Evolutionary conservation across 2,329 filamentous ascomycete genomes (phyloP), one percentile per base, ranked within the genome.

Genomic region (Trichoderma sp.): DNA sequence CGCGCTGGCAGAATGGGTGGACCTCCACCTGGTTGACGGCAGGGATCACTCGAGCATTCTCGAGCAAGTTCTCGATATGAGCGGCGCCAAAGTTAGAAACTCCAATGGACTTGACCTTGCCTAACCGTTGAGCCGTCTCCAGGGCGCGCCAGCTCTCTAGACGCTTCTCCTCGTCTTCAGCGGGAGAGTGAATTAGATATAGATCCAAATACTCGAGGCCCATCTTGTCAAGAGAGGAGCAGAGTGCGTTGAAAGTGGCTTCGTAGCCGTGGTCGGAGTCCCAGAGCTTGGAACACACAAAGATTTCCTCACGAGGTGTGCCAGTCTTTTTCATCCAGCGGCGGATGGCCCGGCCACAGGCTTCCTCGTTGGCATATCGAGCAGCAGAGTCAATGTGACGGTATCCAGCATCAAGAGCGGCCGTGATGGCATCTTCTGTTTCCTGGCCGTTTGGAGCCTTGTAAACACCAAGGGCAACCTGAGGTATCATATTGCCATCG

Each of bases 1-100:
- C 86, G 80, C 92, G 92, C 82, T 92, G 91, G 76, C 93, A 87
- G 83, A 94, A 93, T 1, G 93, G 93, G 83, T 96, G 93, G 78
- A 91, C 91, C 85, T 95, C 94, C 80, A 95, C 92, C 87, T 96
- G 94, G 86, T 96, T 95, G 78, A 93, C 89, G 6, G 90, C 91
- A 0, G 94, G 94, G 0, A 87, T 81, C 71, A 93, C 83, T 72
- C 86, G 87, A 59, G 90, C 90, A 7, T 91, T 89, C 79, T 87
- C 79, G 2, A 92, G 84, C 35, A 92, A 83, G 62, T 77, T 78
- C 59, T 77, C 63, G n/a, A 92, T 90, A 85, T 95, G 93, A n/a
- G 83, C 81, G 65, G 93, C 89, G 0, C 93, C 94, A 82, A 93
- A 95, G 86, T 96, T 96, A 80, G 92, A 94, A 35, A 96, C 91